Percentiles rank a stretch among this genome's conserved stretches.
phyloP scores from a whole-genome alignment of 2,329 filamentous ascomycete genomes.

The Albophoma yamanashiensis region DNA sequence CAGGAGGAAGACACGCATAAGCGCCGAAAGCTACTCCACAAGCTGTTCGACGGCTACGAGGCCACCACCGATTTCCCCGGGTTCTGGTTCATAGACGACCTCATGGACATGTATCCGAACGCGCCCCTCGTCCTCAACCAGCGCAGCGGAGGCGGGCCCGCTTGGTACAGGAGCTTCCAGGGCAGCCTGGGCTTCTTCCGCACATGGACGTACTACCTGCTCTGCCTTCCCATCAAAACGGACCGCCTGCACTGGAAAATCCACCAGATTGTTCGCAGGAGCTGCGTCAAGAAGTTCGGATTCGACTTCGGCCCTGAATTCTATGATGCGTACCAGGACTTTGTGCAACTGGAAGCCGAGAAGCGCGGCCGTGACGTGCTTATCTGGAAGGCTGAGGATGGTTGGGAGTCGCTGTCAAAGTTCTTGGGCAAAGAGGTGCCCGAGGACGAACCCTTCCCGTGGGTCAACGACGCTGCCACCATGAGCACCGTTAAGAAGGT shows the following conservation, averaged over 20 bases:
- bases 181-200: slow-evolving; percentile 17
- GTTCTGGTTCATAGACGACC: slow-evolving; percentile 20
- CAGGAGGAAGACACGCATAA: slow-evolving; percentile 13
- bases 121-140: slow-evolving; percentile 21
- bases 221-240: slow-evolving; percentile 13
- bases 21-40: slow-evolving; percentile 17
- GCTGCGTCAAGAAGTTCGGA: slow-evolving; percentile 4
- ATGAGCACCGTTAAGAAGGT: slow-evolving; percentile 6
- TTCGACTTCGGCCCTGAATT: slow-evolving; percentile 3
- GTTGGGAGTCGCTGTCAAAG: slow-evolving; percentile 31
- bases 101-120: slow-evolving; percentile 27
- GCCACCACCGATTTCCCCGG: slow-evolving; percentile 19
- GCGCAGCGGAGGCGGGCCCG: slow-evolving; percentile 10
- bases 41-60: slow-evolving; percentile 19
- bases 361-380: slow-evolving; percentile 16
- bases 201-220: slow-evolving; percentile 12
- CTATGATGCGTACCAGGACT: slow-evolving; percentile 13
- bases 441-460: slow-evolving; percentile 19
- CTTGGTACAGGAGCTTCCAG: slow-evolving; percentile 16
- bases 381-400: slow-evolving; percentile 20
- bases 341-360: slow-evolving; percentile 16
- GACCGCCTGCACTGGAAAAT: slow-evolving; percentile 18
- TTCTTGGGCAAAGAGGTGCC: slow-evolving; percentile 25
- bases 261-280: slow-evolving; percentile 4
- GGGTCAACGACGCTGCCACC: slow-evolving; percentile 16